Evolutionary conservation across 176 grass and related monocot species (phyloP), one percentile per base, ranked within the genome.

Genomic region (Rhynchospora tenuis): DNA sequence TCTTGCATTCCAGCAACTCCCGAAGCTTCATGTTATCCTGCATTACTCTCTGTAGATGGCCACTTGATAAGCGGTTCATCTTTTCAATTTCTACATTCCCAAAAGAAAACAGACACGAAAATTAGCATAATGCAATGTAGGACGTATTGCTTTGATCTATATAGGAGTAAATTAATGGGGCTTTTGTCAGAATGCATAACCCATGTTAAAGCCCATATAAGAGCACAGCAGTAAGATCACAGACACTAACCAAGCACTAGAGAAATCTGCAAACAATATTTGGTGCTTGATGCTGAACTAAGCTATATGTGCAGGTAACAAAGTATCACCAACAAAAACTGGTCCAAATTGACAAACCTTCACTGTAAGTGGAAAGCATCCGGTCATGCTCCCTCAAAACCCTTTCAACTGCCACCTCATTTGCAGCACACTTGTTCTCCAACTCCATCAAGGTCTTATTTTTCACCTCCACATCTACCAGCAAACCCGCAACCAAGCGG

Each of bases 21-120:
- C 16, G 44, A 52, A 82, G 80, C 59, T 68, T 82, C 63, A 68
- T 43, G 63, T 82, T 82, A 64, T 82, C 61, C 38, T 68, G 55
- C 43, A 82, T 52, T 82, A 82, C 23, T 82, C 44, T 65, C 9
- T 38, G 23, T 48, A 82, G 46, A 67, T 82, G 80, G 47, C 67
- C 19, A 51, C 26, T 82, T 50, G 80, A 82, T 50, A 68, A 82
- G 24, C 42, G 59, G 60, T 82, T 65, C 80, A 82, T 82, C 45
- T 65, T 82, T 82, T 51, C 23, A 4, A 65, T 50, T 59, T 82
- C 80, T 82, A 50, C 45, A 68, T 46, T 67, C 43, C 43, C 7
- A 63, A 68, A 82, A 54, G 57, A 68, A 80, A 82, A 65, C 13
- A 64, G 57, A 62, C 3, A 62, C 48, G 27, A 11, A 10, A 55